Conservation (phyloP, 371 early-diverging fungal species). For the Rhizopus delemar region DNA sequence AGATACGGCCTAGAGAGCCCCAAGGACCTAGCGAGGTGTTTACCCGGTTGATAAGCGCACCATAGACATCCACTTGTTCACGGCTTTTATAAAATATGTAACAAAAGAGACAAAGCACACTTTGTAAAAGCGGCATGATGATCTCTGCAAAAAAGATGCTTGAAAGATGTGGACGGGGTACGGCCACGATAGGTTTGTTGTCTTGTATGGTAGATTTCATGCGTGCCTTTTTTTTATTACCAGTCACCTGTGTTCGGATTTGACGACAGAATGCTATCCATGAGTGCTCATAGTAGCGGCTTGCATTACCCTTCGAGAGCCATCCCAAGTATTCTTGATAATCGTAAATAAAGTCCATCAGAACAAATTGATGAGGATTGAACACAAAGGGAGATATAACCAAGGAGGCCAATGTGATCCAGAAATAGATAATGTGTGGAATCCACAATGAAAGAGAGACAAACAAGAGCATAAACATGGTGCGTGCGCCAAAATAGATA, state of each 20-base stretch:
- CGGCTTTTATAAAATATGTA: constrained; percentile 64
- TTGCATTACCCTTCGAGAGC: constrained; percentile 75
- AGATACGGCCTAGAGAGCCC: constrained; percentile 49
- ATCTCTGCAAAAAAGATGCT: constrained; percentile 79
- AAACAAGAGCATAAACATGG: constrained; percentile 74
- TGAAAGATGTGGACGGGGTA: constrained; percentile 69
- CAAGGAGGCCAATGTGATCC: constrained; percentile 76
- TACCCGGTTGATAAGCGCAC: constrained; percentile 17
- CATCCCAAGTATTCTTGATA: constrained; percentile 80
- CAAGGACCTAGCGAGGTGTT: constrained; percentile 20
- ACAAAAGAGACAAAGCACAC: constrained; percentile 58
- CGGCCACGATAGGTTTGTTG: constrained; percentile 51
- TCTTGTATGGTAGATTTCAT: constrained; percentile 55
- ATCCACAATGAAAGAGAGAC: constrained; percentile 74
- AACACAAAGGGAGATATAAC: constrained; percentile 80
- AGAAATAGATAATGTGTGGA: constrained; percentile 82
- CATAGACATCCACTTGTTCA: constrained; percentile 31
- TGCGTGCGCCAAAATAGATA: constrained; percentile 79
- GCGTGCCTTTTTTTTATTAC: constrained; percentile 39
- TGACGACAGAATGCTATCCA: constrained; percentile 83
- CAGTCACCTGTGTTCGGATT: constrained; percentile 73
- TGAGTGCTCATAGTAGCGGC: constrained; percentile 64
- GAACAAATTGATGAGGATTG: constrained; percentile 83
- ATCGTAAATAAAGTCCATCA: constrained; percentile 75
- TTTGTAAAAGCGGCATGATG: constrained; percentile 72